Evolutionary conservation across 345 rosid species (phyloP), one percentile per base, ranked within the genome.

Genomic region (Erodium maritimum): DNA sequence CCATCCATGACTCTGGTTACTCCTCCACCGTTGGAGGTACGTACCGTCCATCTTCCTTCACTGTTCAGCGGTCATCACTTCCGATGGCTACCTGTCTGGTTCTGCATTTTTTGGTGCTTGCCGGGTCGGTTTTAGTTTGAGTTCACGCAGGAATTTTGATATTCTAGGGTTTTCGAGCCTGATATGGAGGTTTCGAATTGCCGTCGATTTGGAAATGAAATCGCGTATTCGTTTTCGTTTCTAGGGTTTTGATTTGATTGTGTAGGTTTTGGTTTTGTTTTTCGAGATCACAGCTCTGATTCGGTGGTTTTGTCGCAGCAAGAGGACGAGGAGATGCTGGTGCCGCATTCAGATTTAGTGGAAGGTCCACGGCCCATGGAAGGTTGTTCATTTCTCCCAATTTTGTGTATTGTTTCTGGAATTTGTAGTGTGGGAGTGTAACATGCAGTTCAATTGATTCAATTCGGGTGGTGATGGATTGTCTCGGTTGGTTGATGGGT

Each of bases 321-420:
- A 66, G 91, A 85, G 55, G 94, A 86, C 71, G 99, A 89, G 65
- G 96, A 93, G 84, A 82, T 89, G 91, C 88, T 88, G 21, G 96
- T 88, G 61, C 96, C 96, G 19, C 87, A 82, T 68, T 73, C 90
- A 54, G 99, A 86, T 74, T 59, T 86, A 67, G 88, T 82, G 42
- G 90, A 84, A 51, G 90, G 87, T 62, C 91, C 93, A 48, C 96
- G 85, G 84, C 96, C 95, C 1, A 82, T 91, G 84, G 98, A 88
- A 86, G 97, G 97, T 81, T 11, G 56, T 25, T 51, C 52, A 3
- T 18, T 29, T 34, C 17, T 22, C 24, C 24, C 5, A 0, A 14
- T 37, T 34, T 18, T 54, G 21, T 54, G 11, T n/a, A 46, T 5
- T 18, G 37, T 18, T 34, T 21, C 16, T 17, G 51, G 42, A 53